Percentiles rank a stretch among this genome's conserved stretches.
phyloP scores from a whole-genome alignment of 2,329 filamentous ascomycete genomes.

The Trichoderma sp. region DNA sequence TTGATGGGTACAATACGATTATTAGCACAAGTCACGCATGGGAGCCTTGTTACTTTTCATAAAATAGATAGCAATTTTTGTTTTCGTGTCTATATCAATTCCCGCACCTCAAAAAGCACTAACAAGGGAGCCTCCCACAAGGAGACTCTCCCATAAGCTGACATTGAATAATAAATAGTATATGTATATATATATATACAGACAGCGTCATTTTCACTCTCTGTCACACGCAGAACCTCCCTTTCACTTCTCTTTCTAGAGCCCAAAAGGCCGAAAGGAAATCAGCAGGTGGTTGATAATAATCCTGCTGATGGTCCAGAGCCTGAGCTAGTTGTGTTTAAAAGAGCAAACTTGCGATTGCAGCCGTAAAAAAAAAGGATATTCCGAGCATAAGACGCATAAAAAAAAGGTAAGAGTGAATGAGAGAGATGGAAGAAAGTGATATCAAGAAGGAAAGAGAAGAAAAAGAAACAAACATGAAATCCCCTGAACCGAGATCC shows the following conservation, averaged over 20 bases:
- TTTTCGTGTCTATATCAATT: slow-evolving; percentile 25
- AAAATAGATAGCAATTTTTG: slow-evolving; percentile 1
- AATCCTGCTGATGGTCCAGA: slow-evolving; percentile 1
- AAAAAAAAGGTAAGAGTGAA: background rate
- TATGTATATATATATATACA: slow-evolving; percentile 25
- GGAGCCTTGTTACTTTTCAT: background rate
- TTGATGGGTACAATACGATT: background rate
- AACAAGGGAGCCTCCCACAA: background rate
- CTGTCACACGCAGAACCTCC: slow-evolving; percentile 20
- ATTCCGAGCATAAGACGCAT: slow-evolving; percentile 22
- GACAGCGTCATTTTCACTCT: slow-evolving; percentile 21
- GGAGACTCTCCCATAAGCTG: slow-evolving; percentile 1
- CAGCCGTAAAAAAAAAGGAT: slow-evolving; percentile 27
- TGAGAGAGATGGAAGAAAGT: slow-evolving; percentile 12
- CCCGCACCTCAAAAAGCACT: slow-evolving; percentile 1
- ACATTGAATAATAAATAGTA: slow-evolving; percentile 21
- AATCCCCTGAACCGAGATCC: slow-evolving; percentile 31
- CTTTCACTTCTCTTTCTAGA: slow-evolving; percentile 14
- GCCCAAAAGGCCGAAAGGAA: background rate
- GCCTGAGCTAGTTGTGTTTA: slow-evolving; percentile 32
- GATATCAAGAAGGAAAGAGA: slow-evolving; percentile 14
- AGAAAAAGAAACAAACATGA: slow-evolving; percentile 2
- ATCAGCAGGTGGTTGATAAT: background rate
- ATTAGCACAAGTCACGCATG: background rate
- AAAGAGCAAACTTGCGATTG: slow-evolving; percentile 32